Percentiles rank a stretch among this genome's conserved stretches.
These are phyloP conservation scores for Lentinula sp. DNA, from an alignment of 768 basidiomycete genomes.

Conservation along the genomic window DNA sequence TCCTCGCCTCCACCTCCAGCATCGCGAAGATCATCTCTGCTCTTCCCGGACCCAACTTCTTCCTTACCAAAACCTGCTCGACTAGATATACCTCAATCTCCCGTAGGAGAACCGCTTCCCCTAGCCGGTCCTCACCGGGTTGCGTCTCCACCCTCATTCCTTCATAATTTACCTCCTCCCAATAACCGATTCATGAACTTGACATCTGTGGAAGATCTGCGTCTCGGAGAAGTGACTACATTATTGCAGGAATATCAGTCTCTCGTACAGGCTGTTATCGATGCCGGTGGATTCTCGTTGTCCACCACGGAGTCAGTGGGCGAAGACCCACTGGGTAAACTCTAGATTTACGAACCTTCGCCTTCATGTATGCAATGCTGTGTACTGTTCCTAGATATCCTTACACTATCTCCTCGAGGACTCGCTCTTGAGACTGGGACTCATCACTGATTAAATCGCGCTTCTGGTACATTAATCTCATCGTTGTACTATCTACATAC, in stretches of 20 bases:
- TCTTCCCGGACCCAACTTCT: conserved; percentile 18
- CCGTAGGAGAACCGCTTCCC: neutral
- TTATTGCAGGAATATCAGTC: conserved; percentile 78
- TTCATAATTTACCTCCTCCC: conserved; percentile 48
- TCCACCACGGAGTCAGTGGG: neutral
- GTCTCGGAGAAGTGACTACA: conserved; percentile 73
- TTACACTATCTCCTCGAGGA: too few relatives aligned
- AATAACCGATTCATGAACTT: conserved; percentile 68
- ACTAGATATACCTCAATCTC: neutral
- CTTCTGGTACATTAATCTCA: too few relatives aligned
- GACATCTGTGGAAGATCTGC: conserved; percentile 64
- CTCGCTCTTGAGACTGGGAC: too few relatives aligned
- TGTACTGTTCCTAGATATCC: too few relatives aligned
- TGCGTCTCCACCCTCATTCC: neutral
- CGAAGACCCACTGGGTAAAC: neutral
- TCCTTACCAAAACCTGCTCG: neutral
- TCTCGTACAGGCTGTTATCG: conserved; percentile 63
- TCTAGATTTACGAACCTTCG: neutral
- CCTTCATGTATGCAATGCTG: too few relatives aligned
- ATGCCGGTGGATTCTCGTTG: conserved; percentile 47
- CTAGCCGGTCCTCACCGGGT: neutral
- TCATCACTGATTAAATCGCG: too few relatives aligned
- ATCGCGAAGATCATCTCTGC: conserved; percentile 35
- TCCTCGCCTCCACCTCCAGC: conserved; percentile 28
- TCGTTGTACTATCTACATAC: too few relatives aligned